phyloP scores from a whole-genome alignment of 768 basidiomycete genomes.

The Imleria badia region DNA sequence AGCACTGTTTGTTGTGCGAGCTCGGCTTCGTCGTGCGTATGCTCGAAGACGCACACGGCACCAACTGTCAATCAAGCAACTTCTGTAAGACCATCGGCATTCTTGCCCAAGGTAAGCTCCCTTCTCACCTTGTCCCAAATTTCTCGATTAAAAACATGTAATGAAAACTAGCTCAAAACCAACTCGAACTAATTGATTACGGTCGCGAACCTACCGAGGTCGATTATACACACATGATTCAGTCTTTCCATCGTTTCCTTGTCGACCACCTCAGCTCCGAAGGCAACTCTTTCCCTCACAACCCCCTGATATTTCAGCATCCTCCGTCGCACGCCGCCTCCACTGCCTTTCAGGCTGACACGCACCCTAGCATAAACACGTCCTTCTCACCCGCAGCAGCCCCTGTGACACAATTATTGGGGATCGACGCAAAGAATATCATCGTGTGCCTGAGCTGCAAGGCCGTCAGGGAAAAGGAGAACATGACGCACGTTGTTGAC shows the following conservation, averaged over 20 bases:
- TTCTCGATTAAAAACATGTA: background rate
- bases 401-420: slow-evolving; percentile 83
- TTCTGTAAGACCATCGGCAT: slow-evolving; percentile 94
- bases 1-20: slow-evolving; percentile 94
- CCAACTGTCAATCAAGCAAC: slow-evolving; percentile 95
- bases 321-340: slow-evolving; percentile 9
- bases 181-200: slow-evolving; percentile 88
- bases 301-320: slow-evolving; percentile 50
- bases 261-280: slow-evolving; percentile 81
- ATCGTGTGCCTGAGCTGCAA: slow-evolving; percentile 78
- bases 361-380: slow-evolving; percentile 8
- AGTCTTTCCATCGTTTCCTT: slow-evolving; percentile 92
- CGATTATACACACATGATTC: slow-evolving; percentile 87
- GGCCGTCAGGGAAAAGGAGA: slow-evolving; percentile 67
- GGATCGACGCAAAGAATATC: slow-evolving; percentile 73
- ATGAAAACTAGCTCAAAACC: slow-evolving; percentile 53
- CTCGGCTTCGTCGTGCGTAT: slow-evolving; percentile 92
- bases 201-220: slow-evolving; percentile 71
- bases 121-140: no score
- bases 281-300: slow-evolving; percentile 61
- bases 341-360: slow-evolving; percentile 19
- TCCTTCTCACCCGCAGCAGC: slow-evolving; percentile 47
- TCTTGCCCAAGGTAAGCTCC: slow-evolving; percentile 71
- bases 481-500: slow-evolving; percentile 82
- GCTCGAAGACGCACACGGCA: slow-evolving; percentile 93